Evolutionary conservation across 257 asterid species (phyloP), one percentile per base, ranked within the genome.

Genomic region (Phtheirospermum japonicum): DNA sequence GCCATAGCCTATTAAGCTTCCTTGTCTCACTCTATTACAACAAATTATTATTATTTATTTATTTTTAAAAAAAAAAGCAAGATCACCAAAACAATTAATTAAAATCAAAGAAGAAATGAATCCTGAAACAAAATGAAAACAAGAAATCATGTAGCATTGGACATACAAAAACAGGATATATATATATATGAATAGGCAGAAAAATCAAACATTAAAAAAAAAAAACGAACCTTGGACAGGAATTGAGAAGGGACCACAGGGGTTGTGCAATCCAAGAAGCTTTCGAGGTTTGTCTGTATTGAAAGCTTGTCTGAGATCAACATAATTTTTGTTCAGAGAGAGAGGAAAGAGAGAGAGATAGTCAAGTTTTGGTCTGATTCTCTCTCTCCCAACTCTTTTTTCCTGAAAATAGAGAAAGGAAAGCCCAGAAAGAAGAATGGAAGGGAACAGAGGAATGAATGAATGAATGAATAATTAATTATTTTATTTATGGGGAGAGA

Each of bases 1-100:
- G 88, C 99, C 99, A 92, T 30, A 92, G 84, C 90, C 68, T 85
- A 63, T 92, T 89, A 23, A 92, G 90, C 73, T 81, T 89, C 76
- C 81, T 86, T 51, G 75, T 76, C 70, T 89, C 99, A 77, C 83
- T 78, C 99, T 89, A 77, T 85, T 76, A 64, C 42, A 37, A 26
- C 32, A 45, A 37, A 17, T 5, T 4, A 6, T 61, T 36, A 36
- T 37, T n/a, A n/a, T n/a, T n/a, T n/a, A n/a, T n/a, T n/a, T n/a
- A n/a, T n/a, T n/a, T 7, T 23, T 3, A 23, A 23, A 48, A 34
- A 10, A 54, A 23, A 10, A 19, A n/a, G 32, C 23, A 32, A 48
- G 61, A 55, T 0, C 2, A 66, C 20, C 53, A 11, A 36, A 18
- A 17, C 3, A 28, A 50, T 2, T 49, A 19, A 28, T 45, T 9